These are phyloP conservation scores for Bolboschoenoplectus hybrid DNA, from an alignment of 202 grass and related monocot genomes.

Conservation along the genomic window DNA sequence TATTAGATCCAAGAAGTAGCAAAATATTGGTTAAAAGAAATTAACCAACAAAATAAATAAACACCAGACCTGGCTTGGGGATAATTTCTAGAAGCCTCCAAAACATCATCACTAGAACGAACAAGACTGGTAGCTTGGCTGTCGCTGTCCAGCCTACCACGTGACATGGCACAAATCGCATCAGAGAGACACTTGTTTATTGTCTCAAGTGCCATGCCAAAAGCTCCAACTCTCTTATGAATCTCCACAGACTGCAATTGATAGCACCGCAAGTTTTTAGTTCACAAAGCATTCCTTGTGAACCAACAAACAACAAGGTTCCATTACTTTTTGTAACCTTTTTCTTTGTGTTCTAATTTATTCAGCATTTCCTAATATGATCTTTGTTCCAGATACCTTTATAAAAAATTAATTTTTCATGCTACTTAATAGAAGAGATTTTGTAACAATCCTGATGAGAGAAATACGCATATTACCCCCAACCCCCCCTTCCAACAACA, in stretches of 20 bases:
- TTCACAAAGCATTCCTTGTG: not conserved
- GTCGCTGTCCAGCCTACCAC: constrained; percentile 71
- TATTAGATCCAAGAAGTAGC: not conserved
- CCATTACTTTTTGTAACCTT: not conserved
- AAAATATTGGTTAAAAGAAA: constrained; percentile 1
- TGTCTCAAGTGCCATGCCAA: constrained; percentile 88
- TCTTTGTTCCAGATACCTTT: not conserved
- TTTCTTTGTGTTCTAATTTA: not conserved
- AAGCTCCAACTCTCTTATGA: constrained; percentile 89
- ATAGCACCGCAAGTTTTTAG: constrained; percentile 12
- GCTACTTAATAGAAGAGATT: not conserved
- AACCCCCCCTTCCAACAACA: not conserved
- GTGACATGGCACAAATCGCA: constrained; percentile 80
- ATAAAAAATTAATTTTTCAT: not conserved
- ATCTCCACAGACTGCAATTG: constrained; percentile 78
- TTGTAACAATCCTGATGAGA: not conserved
- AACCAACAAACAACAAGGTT: constrained; percentile 1
- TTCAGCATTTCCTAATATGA: not conserved
- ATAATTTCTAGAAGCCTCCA: constrained; percentile 80
- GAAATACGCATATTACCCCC: not conserved
- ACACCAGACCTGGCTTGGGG: constrained; percentile 74
- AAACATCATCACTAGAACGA: constrained; percentile 84
- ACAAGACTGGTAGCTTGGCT: constrained; percentile 75
- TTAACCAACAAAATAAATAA: constrained; percentile 29
- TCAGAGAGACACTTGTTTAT: constrained; percentile 97